Evolutionary conservation across 371 early-diverging fungal species (phyloP).

Genomic region (Dichotomocladium elegans): DNA sequence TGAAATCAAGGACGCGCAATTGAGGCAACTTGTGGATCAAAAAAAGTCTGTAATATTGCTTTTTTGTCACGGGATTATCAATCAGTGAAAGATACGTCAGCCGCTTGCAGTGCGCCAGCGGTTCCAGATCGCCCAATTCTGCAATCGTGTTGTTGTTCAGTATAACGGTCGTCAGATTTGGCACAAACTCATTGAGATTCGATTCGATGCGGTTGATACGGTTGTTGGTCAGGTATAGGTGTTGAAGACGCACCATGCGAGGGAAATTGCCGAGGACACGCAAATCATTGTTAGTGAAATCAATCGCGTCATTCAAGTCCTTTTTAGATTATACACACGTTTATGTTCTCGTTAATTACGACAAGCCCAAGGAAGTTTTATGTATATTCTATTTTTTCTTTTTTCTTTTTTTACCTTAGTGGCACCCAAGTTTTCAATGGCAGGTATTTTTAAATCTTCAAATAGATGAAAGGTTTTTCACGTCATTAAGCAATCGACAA

Average conservation of each 20-base stretch:
- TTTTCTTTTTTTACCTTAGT: too few relatives aligned
- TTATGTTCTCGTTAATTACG: too few relatives aligned
- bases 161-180: slow-evolving; percentile 76
- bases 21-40: slow-evolving; percentile 74
- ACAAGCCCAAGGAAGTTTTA: not conserved
- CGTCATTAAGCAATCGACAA: not conserved
- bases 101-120: slow-evolving; percentile 49
- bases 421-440: slow-evolving; percentile 92
- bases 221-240: slow-evolving; percentile 81
- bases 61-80: slow-evolving; percentile 86
- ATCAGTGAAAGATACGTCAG: slow-evolving; percentile 69
- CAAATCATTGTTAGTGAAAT: slow-evolving; percentile 91
- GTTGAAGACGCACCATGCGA: slow-evolving; percentile 70
- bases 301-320: slow-evolving; percentile 91
- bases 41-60: slow-evolving; percentile 78
- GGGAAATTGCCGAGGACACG: slow-evolving; percentile 88
- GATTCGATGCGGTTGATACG: slow-evolving; percentile 76
- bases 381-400: not conserved
- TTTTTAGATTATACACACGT: too few relatives aligned
- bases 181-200: slow-evolving; percentile 59
- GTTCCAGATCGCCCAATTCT: slow-evolving; percentile 83
- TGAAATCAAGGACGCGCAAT: slow-evolving; percentile 86
- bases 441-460: slow-evolving; percentile 80
- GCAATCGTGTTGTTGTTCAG: slow-evolving; percentile 81
- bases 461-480: not conserved